Conservation (phyloP, 2,329 filamentous ascomycete genomes). For the Colletotrichum sp. region DNA sequence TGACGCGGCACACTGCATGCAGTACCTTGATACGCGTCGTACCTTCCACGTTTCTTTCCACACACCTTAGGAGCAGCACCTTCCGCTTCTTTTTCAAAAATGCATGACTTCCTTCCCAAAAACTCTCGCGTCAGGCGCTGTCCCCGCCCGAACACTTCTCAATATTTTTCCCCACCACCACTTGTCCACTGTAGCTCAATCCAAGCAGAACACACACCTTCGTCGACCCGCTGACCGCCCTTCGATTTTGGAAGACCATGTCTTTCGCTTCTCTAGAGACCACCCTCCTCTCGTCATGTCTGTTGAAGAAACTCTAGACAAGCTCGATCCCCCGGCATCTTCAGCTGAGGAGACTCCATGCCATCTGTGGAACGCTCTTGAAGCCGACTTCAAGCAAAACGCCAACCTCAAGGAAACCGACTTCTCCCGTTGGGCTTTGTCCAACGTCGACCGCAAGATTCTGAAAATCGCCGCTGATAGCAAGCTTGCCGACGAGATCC, state of each 20-base stretch:
- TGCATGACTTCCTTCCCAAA: neutral
- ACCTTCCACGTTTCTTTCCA: neutral
- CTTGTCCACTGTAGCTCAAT: neutral
- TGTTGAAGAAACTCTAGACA: neutral
- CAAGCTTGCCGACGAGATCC: neutral
- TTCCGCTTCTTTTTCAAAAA: neutral
- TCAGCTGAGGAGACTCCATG: neutral
- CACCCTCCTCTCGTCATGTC: neutral
- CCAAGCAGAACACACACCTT: neutral
- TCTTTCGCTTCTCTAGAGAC: neutral
- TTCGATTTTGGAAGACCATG: neutral
- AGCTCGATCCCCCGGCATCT: neutral
- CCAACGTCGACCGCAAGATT: neutral
- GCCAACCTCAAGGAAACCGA: neutral
- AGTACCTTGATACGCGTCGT: neutral
- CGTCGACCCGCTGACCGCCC: neutral
- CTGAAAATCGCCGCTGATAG: neutral
- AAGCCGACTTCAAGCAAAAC: neutral
- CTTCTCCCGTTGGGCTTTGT: neutral
- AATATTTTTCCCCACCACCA: neutral
- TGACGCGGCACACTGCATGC: neutral
- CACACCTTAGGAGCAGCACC: neutral
- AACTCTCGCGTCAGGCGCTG: neutral
- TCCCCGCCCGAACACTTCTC: neutral
- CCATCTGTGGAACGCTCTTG: neutral